Conservation (phyloP, 1,284 basidiomycete species). For the Sparassis latifolia region DNA sequence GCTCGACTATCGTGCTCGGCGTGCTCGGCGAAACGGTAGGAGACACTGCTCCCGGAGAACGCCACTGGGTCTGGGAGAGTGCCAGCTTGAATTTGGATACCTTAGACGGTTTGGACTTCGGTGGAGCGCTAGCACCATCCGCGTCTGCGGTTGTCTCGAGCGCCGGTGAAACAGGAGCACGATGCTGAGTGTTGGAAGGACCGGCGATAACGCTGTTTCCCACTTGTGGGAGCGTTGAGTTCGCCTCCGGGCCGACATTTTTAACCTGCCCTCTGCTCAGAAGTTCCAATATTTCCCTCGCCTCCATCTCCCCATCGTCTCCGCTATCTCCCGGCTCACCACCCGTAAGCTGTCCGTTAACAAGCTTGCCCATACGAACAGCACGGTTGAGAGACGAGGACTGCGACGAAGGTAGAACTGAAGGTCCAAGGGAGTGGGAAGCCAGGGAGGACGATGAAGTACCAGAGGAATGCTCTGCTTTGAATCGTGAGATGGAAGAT, state of each 20-base stretch:
- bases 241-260: conserved; percentile 39
- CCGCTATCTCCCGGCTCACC: conserved; percentile 48
- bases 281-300: conserved; percentile 50
- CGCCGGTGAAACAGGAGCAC: not conserved
- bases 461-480: conserved; percentile 40
- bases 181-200: not conserved
- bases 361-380: conserved; percentile 56
- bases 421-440: conserved; percentile 36
- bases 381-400: conserved; percentile 48
- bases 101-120: conserved; percentile 2
- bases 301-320: conserved; percentile 38
- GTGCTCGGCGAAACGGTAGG: conserved; percentile 18
- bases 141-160: not conserved
- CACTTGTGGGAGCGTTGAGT: not conserved
- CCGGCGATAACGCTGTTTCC: not conserved
- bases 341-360: conserved; percentile 48
- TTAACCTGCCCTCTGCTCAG: conserved; percentile 50
- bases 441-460: conserved; percentile 24
- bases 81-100: conserved; percentile 26
- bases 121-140: not conserved
- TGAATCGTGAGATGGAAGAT: conserved; percentile 55
- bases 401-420: conserved; percentile 44
- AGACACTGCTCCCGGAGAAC: conserved; percentile 3
- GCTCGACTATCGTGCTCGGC: conserved; percentile 19
- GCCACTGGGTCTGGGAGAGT: conserved; percentile 6